Evolutionary conservation across 2,329 filamentous ascomycete genomes (phyloP).

Genomic region (Microsporum canis): DNA sequence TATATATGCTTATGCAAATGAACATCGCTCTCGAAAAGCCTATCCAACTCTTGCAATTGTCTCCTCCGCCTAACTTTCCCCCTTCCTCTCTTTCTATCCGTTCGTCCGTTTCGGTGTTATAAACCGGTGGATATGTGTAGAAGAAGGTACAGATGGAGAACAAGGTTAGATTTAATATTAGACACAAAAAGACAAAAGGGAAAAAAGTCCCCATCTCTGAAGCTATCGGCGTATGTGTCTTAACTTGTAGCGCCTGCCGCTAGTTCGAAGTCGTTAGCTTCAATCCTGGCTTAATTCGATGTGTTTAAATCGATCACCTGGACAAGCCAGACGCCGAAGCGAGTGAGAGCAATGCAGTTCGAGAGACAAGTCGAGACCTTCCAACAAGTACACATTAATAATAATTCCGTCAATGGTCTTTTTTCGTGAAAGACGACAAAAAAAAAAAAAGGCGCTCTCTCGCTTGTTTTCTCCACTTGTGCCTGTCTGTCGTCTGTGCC

Average conservation of each 20-base stretch:
- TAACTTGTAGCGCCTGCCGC: not conserved
- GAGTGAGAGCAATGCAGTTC: not conserved
- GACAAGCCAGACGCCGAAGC: not conserved
- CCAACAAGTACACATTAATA: no score
- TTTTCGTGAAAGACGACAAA: not conserved
- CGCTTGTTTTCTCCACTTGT: not conserved
- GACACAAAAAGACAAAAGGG: not conserved
- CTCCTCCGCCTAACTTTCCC: no score
- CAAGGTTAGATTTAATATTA: not conserved
- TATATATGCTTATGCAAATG: no score
- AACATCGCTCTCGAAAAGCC: no score
- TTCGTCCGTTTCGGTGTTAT: constrained; percentile 1
- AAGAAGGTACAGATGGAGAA: constrained; percentile 2
- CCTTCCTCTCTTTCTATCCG: not conserved
- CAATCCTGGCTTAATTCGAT: not conserved
- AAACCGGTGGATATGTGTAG: not conserved
- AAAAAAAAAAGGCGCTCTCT: not conserved
- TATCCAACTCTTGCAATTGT: no score
- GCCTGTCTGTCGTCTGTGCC: not conserved
- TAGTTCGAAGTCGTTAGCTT: not conserved
- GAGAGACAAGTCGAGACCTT: not conserved
- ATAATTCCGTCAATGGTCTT: no score
- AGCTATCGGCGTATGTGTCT: not conserved
- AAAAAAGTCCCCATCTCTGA: not conserved
- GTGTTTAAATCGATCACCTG: not conserved